phyloP scores from a whole-genome alignment of 331 rosid genomes.

The Arachis monticola region DNA sequence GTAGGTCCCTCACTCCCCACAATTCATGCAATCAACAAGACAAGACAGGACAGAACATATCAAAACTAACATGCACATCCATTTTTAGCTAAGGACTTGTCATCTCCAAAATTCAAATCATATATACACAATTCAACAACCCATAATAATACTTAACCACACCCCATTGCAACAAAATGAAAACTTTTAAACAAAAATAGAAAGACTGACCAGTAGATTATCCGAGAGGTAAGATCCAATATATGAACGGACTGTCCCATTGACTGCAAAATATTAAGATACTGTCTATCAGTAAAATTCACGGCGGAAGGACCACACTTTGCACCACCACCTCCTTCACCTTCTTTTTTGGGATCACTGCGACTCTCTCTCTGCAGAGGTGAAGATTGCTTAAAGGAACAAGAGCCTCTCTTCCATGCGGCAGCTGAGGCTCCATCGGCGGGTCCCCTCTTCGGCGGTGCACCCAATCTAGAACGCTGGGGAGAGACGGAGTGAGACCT shows the following conservation, averaged over 20 bases:
- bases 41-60: slow-evolving; percentile 6
- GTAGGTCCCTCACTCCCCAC: background rate
- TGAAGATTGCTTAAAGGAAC: slow-evolving; percentile 79
- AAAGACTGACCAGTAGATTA: slow-evolving; percentile 74
- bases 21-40: background rate
- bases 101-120: background rate
- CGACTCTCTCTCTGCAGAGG: slow-evolving; percentile 92
- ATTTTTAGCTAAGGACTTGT: slow-evolving; percentile 19
- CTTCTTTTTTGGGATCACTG: slow-evolving; percentile 48
- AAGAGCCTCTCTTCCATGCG: slow-evolving; percentile 62
- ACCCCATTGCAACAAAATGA: background rate
- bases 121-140: too few species aligned
- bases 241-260: slow-evolving; percentile 94
- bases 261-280: slow-evolving; percentile 88
- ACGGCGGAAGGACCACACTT: slow-evolving; percentile 62
- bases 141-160: background rate
- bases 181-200: background rate
- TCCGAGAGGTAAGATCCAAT: slow-evolving; percentile 68
- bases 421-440: slow-evolving; percentile 29
- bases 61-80: background rate
- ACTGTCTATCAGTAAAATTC: slow-evolving; percentile 70
- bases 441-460: slow-evolving; percentile 41
- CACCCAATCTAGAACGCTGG: slow-evolving; percentile 73
- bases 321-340: slow-evolving; percentile 26
- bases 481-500: slow-evolving; percentile 95